Evolutionary conservation across 352 stramenopile genomes (phyloP).

Genomic region (Thraustochytrium striatum): DNA sequence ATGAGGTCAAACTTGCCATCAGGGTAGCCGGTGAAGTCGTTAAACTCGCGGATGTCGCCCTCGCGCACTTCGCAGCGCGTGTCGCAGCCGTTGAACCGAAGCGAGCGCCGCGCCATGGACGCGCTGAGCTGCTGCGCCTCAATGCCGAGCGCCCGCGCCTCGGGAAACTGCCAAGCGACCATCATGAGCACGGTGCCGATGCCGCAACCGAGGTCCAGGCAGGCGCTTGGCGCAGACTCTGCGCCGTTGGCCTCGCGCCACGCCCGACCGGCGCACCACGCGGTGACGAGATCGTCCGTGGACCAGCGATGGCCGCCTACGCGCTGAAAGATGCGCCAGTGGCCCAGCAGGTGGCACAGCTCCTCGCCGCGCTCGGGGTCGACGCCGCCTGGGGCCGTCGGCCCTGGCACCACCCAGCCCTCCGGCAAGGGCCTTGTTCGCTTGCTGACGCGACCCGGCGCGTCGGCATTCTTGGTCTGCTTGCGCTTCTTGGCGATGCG

Average conservation of each 20-base stretch:
- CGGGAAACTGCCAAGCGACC: constrained; percentile 51
- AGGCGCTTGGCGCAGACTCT: background rate
- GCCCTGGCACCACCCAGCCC: constrained; percentile 20
- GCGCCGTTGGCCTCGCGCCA: background rate
- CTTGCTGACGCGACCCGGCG: constrained; percentile 1
- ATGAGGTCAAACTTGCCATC: constrained; percentile 61
- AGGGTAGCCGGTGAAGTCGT: constrained; percentile 8
- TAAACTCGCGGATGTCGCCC: constrained; percentile 51
- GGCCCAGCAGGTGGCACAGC: constrained; percentile 56
- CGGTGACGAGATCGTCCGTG: constrained; percentile 67
- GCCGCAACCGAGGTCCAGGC: constrained; percentile 63
- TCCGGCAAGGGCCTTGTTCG: constrained; percentile 10
- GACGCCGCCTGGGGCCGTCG: constrained; percentile 1
- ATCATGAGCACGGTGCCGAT: constrained; percentile 67
- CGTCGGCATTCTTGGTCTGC: background rate
- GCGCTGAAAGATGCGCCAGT: constrained; percentile 65
- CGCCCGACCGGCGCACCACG: constrained; percentile 56
- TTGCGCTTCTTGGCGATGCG: constrained; percentile 38
- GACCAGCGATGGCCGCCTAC: constrained; percentile 64
- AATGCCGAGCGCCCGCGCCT: constrained; percentile 48
- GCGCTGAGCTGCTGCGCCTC: constrained; percentile 53
- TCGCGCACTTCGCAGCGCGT: constrained; percentile 22
- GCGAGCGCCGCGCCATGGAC: constrained; percentile 50
- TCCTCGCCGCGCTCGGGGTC: constrained; percentile 38
- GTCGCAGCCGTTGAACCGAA: constrained; percentile 51